A percentile compares a stretch with the other conserved stretches of the same genome.
Conservation (phyloP, 805 yeast species). For the Wickerhamiella azyma region DNA sequence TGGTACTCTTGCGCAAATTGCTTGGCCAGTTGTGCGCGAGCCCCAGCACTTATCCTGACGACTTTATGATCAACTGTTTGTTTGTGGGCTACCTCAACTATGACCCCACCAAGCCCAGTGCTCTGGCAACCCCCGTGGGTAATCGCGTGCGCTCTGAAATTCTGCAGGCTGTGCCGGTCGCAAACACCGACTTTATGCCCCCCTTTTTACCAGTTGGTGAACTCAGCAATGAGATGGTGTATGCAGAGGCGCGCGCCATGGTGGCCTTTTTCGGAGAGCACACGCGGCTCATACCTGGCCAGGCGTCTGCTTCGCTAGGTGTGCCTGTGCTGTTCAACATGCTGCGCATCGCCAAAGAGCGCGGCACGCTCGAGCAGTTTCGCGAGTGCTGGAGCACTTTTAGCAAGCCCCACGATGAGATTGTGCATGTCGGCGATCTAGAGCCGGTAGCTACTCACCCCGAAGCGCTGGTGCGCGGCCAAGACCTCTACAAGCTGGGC, state of each 20-base stretch:
- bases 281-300: conserved; percentile 18
- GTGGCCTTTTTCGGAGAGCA: conserved; percentile 43
- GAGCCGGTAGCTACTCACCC: neutral
- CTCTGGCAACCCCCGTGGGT: conserved; percentile 20
- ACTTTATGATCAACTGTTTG: conserved; percentile 22
- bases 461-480: conserved; percentile 25
- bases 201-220: conserved; percentile 59
- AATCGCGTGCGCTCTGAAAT: conserved; percentile 19
- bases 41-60: conserved; percentile 21
- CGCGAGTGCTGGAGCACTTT: conserved; percentile 25
- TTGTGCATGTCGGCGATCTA: neutral
- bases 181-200: conserved; percentile 24
- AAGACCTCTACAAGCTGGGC: conserved; percentile 44
- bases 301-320: conserved; percentile 27
- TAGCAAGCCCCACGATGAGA: conserved; percentile 5
- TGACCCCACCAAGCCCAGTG: conserved; percentile 20
- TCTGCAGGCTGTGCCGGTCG: conserved; percentile 9
- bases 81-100: conserved; percentile 24
- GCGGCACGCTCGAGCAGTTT: conserved; percentile 28
- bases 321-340: conserved; percentile 26
- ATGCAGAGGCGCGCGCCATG: conserved; percentile 68
- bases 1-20: conserved; percentile 51
- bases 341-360: conserved; percentile 34
- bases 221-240: conserved; percentile 30
- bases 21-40: conserved; percentile 22